Conservation (phyloP, 768 basidiomycete genomes). For the Neoboletus subvelutipes region DNA sequence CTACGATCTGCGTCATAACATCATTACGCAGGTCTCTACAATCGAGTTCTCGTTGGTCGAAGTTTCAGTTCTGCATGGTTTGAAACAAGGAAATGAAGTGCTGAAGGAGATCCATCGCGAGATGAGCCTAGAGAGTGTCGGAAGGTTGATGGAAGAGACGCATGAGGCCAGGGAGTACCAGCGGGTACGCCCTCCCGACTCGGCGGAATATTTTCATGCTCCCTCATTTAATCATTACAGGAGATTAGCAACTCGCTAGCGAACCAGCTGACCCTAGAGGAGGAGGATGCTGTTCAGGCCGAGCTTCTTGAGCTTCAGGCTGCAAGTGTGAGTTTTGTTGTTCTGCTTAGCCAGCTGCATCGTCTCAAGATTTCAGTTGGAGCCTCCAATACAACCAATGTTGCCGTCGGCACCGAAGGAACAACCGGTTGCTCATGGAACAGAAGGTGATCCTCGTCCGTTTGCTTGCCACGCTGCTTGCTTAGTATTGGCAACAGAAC, state of each 20-base stretch:
- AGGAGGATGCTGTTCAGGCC: constrained; percentile 89
- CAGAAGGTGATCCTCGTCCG: constrained; percentile 31
- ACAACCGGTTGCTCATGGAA: constrained; percentile 36
- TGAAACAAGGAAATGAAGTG: constrained; percentile 92
- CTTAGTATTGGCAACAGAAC: constrained; percentile 12
- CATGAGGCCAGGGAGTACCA: constrained; percentile 92
- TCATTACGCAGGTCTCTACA: constrained; percentile 70
- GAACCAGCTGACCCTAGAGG: constrained; percentile 78
- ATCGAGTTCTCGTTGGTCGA: constrained; percentile 97
- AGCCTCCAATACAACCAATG: constrained; percentile 31
- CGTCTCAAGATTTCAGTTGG: constrained; percentile 27
- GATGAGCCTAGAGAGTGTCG: constrained; percentile 90
- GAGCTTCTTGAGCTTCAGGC: constrained; percentile 73
- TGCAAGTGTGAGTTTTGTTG: constrained; percentile 48
- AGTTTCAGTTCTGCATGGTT: constrained; percentile 86
- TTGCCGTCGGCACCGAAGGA: constrained; percentile 57
- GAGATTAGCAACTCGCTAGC: constrained; percentile 89
- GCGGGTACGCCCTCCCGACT: constrained; percentile 47
- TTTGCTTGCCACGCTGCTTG: background rate
- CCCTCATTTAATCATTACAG: constrained; percentile 41
- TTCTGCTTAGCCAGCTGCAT: background rate
- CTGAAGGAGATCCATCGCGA: constrained; percentile 93
- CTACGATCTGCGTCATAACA: background rate
- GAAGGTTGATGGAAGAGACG: constrained; percentile 90
- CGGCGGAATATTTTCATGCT: background rate